Percentiles rank a stretch among this genome's conserved stretches.
Conservation (phyloP, 2,329 filamentous ascomycete genomes). For the Diaporthe humulicola region DNA sequence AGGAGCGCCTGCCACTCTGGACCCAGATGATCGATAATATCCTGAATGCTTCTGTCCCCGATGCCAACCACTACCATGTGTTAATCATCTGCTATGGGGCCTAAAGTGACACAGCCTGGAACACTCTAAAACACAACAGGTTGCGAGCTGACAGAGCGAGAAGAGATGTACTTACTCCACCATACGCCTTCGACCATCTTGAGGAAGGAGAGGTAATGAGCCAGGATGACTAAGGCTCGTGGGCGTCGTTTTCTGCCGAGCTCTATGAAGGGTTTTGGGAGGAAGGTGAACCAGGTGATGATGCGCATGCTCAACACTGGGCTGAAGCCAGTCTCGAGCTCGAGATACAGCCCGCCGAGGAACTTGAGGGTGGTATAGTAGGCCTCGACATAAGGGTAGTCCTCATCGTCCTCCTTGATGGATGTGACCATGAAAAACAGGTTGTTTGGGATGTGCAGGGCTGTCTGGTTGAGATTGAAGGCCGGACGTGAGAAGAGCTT, state of each 20-base stretch:
- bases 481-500: slow-evolving; percentile 63
- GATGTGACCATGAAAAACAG: slow-evolving; percentile 64
- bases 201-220: slow-evolving; percentile 65
- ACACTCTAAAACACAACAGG: too few species aligned
- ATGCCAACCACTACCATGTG: slow-evolving; percentile 53
- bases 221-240: slow-evolving; percentile 64
- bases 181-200: slow-evolving; percentile 58
- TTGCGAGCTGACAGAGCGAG: background rate
- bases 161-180: slow-evolving; percentile 54
- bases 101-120: background rate
- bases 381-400: slow-evolving; percentile 53
- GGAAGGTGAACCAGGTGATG: slow-evolving; percentile 66
- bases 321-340: slow-evolving; percentile 60
- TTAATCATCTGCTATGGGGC: background rate
- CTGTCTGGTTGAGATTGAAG: slow-evolving; percentile 59
- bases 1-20: slow-evolving; percentile 57
- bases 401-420: slow-evolving; percentile 57
- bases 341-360: slow-evolving; percentile 65
- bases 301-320: slow-evolving; percentile 62
- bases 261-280: slow-evolving; percentile 59
- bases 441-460: slow-evolving; percentile 58
- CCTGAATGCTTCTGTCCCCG: slow-evolving; percentile 58
- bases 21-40: slow-evolving; percentile 57
- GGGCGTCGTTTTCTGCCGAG: slow-evolving; percentile 57
- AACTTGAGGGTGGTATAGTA: slow-evolving; percentile 64